Evolutionary conservation across 2,329 filamentous ascomycete species (phyloP).

Genomic region (Neofusicoccum laricinum): DNA sequence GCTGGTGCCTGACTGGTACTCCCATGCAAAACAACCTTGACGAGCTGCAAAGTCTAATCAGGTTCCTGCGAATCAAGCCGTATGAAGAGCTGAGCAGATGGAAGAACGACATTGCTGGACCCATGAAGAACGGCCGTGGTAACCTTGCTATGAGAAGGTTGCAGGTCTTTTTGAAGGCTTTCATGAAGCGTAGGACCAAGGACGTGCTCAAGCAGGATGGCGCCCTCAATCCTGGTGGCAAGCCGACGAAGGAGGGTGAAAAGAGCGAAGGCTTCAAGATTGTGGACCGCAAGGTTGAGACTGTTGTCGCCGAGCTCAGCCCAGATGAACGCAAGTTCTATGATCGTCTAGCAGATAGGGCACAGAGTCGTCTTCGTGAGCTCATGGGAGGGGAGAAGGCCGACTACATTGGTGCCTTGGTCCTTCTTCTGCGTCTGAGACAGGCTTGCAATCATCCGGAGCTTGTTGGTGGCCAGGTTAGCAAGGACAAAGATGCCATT

Average conservation of each 20-base stretch:
- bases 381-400: conserved; percentile 80
- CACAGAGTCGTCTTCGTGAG: conserved; percentile 79
- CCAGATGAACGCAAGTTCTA: conserved; percentile 83
- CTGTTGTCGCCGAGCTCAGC: conserved; percentile 73
- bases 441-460: conserved; percentile 95
- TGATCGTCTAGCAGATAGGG: conserved; percentile 74
- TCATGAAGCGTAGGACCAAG: conserved; percentile 99
- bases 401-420: conserved; percentile 91
- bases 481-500: conserved; percentile 82
- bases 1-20: conserved; percentile 95
- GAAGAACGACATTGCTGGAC: conserved; percentile 86
- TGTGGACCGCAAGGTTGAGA: conserved; percentile 84
- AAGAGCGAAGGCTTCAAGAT: conserved; percentile 74
- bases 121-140: conserved; percentile 86
- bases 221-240: conserved; percentile 73
- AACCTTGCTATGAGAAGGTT: conserved; percentile 84
- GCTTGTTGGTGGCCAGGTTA: conserved; percentile 79
- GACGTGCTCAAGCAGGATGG: conserved; percentile 90
- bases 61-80: conserved; percentile 86
- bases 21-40: conserved; percentile 99
- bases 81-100: conserved; percentile 83
- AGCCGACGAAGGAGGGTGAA: conserved; percentile 52
- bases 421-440: conserved; percentile 82
- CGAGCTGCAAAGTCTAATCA: conserved; percentile 89
- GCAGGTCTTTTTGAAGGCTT: conserved; percentile 80